These are phyloP conservation scores for Penicillium turbatum DNA, from an alignment of 495 filamentous ascomycete genomes.

Conservation along the genomic window DNA sequence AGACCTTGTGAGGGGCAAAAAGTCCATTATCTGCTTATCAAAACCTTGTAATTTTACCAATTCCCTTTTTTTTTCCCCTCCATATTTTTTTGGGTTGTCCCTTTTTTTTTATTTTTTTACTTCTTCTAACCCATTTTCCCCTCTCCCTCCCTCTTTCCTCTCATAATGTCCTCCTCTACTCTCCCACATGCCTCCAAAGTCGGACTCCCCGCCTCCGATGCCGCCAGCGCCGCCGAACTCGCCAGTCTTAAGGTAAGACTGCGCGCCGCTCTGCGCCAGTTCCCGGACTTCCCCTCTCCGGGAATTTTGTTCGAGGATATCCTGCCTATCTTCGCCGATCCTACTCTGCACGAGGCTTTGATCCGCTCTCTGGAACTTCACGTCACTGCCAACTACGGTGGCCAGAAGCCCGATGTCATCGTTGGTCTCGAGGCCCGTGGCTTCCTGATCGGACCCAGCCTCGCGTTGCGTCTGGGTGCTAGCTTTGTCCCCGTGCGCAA, in stretches of 20 bases:
- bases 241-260: slow-evolving; percentile 85
- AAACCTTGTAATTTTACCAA: slow-evolving; percentile 11
- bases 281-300: slow-evolving; percentile 88
- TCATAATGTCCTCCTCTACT: slow-evolving; percentile 57
- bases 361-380: slow-evolving; percentile 86
- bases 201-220: slow-evolving; percentile 47
- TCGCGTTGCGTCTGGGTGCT: slow-evolving; percentile 82
- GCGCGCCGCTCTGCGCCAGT: slow-evolving; percentile 61
- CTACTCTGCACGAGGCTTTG: slow-evolving; percentile 68
- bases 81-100: slow-evolving; percentile 23
- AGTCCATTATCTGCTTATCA: slow-evolving; percentile 7
- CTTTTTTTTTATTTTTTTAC: slow-evolving; percentile 26
- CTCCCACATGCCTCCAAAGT: slow-evolving; percentile 46
- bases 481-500: slow-evolving; percentile 93
- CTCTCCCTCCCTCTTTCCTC: slow-evolving; percentile 27
- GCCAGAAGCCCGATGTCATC: slow-evolving; percentile 75
- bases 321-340: slow-evolving; percentile 87
- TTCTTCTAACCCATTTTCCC: slow-evolving; percentile 20
- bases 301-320: slow-evolving; percentile 99
- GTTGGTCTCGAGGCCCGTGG: slow-evolving; percentile 92
- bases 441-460: slow-evolving; percentile 88
- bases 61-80: slow-evolving; percentile 26
- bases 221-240: slow-evolving; percentile 83
- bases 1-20: slow-evolving; percentile 6
- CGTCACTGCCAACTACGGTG: slow-evolving; percentile 49